Base-by-base conservation (phyloP, 2,329 filamentous ascomycete genomes). In the Bipolaris victoriae region DNA sequence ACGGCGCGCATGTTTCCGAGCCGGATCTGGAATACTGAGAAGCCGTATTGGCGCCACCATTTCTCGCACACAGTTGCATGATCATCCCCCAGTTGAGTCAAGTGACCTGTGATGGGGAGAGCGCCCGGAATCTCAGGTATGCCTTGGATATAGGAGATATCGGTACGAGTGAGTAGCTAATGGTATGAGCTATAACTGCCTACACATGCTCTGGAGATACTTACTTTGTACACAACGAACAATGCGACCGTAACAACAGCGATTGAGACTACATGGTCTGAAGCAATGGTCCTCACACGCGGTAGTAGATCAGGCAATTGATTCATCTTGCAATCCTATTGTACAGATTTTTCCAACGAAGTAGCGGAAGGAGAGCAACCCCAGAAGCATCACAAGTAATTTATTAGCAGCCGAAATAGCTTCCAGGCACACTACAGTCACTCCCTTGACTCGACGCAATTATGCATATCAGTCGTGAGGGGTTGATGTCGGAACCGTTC, bases 1-100 rank as follows among this genome's bases (percentile, higher is more conserved):
- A 84, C 81, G 0, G 82, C 81, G 15, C 82, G 72, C 0, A 79
- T 84, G 61, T 84, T 84, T 10, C 82, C 82, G 1, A 85, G 76
- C 13, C 78, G 76, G 50, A 89, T 80, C 57, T 84, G 82, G 64
- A 82, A 84, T 45, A 82, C 77, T 1, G 80, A 80, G 9, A 78
- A 66, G 4, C 76, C 73, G 63, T 83, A 82, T 66, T 81, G 69
- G 15, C 76, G 75, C 80, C 80, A 82, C 80, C 80, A 83, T 51
- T 75, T 76, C 57, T 82, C 82, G 52, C 82, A 84, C 1, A 79
- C 73, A 7, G 78, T 81, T 18, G 83, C 82, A 69, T 85, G 83
- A 62, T 84, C 82, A 3, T 83, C 80, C 15, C 83, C 82, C 2
- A 84, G 78, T 24, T 78, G 73, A 5, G 82, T 75, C 3, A 84